phyloP scores from a whole-genome alignment of 352 stramenopile species.

The Phytophthora megakarya region DNA sequence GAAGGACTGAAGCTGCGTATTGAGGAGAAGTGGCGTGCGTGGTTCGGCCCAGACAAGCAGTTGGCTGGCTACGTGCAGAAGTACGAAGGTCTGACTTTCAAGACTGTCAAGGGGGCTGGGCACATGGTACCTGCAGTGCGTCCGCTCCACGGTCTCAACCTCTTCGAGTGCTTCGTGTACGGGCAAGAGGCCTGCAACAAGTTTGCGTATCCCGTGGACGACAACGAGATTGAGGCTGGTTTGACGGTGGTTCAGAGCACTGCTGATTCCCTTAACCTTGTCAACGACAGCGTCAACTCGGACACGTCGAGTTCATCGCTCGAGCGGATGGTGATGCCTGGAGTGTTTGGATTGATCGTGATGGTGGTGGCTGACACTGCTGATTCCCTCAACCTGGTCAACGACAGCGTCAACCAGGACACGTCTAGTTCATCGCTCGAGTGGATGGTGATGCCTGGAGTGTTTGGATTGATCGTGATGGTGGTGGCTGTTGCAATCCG shows the following conservation, averaged over 20 bases:
- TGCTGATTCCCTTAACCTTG: neutral
- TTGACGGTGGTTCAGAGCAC: slow-evolving; percentile 12
- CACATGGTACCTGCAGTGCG: slow-evolving; percentile 89
- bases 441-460: slow-evolving; percentile 33
- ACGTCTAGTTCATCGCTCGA: too few relatives aligned
- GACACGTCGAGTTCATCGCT: slow-evolving; percentile 2
- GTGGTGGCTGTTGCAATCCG: slow-evolving; percentile 46
- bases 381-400: too few relatives aligned
- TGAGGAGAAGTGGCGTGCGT: slow-evolving; percentile 66
- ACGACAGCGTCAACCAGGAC: too few relatives aligned
- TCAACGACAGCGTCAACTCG: slow-evolving; percentile 11
- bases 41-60: slow-evolving; percentile 80
- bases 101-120: slow-evolving; percentile 92
- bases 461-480: slow-evolving; percentile 33
- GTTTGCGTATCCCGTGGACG: slow-evolving; percentile 72
- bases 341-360: slow-evolving; percentile 31
- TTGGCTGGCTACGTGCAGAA: slow-evolving; percentile 88
- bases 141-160: slow-evolving; percentile 73
- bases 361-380: slow-evolving; percentile 31
- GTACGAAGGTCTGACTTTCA: slow-evolving; percentile 87
- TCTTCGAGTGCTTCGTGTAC: slow-evolving; percentile 87
- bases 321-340: slow-evolving; percentile 28
- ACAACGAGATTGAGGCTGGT: slow-evolving; percentile 64
- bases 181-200: slow-evolving; percentile 53
- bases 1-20: slow-evolving; percentile 72